Evolutionary conservation across 2,329 filamentous ascomycete genomes (phyloP).

Genomic region (Paecilomyces sp.): DNA sequence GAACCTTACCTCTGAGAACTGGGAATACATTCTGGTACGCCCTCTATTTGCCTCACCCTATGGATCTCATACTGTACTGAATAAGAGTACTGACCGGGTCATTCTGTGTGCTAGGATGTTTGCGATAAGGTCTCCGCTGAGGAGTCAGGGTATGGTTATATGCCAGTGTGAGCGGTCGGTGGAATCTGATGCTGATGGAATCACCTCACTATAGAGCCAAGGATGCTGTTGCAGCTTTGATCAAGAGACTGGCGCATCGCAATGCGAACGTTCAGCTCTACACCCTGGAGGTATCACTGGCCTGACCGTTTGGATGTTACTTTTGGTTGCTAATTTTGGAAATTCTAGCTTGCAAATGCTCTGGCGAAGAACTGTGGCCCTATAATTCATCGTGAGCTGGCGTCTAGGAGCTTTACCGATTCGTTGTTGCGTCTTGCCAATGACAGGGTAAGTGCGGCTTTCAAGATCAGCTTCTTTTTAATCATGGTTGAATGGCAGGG

Average conservation of each 20-base stretch:
- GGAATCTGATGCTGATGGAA: slow-evolving; percentile 4
- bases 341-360: slow-evolving; percentile 68
- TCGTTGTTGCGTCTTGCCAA: slow-evolving; percentile 82
- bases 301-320: background rate
- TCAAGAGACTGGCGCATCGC: slow-evolving; percentile 83
- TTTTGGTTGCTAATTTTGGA: background rate
- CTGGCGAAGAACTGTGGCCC: slow-evolving; percentile 87
- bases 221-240: slow-evolving; percentile 81
- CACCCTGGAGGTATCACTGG: slow-evolving; percentile 64
- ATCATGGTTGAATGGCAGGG: background rate
- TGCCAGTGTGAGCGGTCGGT: background rate
- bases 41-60: background rate
- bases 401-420: slow-evolving; percentile 89
- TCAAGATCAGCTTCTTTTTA: background rate
- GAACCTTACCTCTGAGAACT: slow-evolving; percentile 84
- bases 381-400: slow-evolving; percentile 79
- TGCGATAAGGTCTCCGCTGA: slow-evolving; percentile 51
- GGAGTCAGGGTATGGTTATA: slow-evolving; percentile 37
- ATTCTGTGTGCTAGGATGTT: slow-evolving; percentile 44
- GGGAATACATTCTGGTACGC: slow-evolving; percentile 61
- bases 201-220: slow-evolving; percentile 48
- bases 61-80: background rate
- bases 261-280: slow-evolving; percentile 97
- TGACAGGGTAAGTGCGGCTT: slow-evolving; percentile 53
- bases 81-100: background rate